Base-by-base conservation (phyloP, 106 monocot species). In the Hemerocallis citrina region DNA sequence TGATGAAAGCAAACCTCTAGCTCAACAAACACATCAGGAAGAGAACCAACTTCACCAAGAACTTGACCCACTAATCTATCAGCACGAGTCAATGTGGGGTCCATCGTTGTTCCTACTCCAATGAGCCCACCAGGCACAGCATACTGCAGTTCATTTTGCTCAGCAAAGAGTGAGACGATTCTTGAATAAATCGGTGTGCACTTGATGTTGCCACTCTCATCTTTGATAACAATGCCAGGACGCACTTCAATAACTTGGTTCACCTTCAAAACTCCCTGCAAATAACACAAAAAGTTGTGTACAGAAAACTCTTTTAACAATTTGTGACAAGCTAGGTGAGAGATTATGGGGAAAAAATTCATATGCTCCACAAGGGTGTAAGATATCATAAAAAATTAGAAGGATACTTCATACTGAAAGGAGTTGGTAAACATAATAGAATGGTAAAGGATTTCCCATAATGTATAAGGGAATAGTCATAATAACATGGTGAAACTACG, bases 141-240 rank as follows among this genome's bases (percentile, higher is more conserved):
- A 84, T 83, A 92, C 37, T 87, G 92, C 38, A 92, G 87, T 50
- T 92, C 92, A 69, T 92, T 92, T 74, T 87, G 86, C 70, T 92
- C 92, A 39, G 92, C 92, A 73, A 56, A 92, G 6, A 92, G 55
- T 14, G 92, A 92, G 46, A 92, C 87, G 56, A 92, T 86, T 55
- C 92, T 65, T 7, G 86, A 86, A 49, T 83, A 92, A 49, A 92
- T 92, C 2, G 92, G 92, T 5, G 92, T 87, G 71, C 92, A 87
- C 59, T 87, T 92, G 23, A 82, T 86, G 40, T 77, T 83, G 20
- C 91, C 91, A 36, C 49, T 75, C 16, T 83, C 92, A 73, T 86
- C 92, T 67, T 92, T 92, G 21, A 81, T 68, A 30, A 92, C 83
- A 48, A 92, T 80, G 15, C 92, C 92, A 40, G 92, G 92, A 7